Evolutionary conservation across 306 rosid species (phyloP).

Genomic region (Quercus rubra): DNA sequence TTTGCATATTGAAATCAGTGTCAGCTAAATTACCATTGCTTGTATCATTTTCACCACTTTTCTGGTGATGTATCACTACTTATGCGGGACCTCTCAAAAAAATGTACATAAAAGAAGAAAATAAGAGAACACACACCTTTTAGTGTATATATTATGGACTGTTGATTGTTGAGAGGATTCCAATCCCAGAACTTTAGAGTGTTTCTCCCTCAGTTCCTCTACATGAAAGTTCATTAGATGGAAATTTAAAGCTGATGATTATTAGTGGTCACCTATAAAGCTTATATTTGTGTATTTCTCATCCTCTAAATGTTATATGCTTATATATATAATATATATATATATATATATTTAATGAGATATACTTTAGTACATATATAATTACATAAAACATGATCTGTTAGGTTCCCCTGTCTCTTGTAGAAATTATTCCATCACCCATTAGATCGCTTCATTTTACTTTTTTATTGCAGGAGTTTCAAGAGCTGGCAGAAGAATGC

Average conservation of each 20-base stretch:
- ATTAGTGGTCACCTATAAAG: no score
- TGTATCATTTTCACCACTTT: neutral
- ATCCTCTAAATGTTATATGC: no score
- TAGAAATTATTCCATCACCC: neutral
- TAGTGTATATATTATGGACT: neutral
- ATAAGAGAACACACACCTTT: no score
- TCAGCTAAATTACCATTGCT: neutral
- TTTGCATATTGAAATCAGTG: neutral
- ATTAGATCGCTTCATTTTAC: slow-evolving; percentile 2
- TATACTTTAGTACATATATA: neutral
- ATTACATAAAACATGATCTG: neutral
- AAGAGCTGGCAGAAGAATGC: slow-evolving; percentile 97
- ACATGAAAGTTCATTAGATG: no score
- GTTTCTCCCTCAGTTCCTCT: no score
- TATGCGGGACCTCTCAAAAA: neutral
- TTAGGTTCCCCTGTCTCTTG: neutral
- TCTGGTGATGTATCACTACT: neutral
- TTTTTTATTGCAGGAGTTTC: slow-evolving; percentile 68
- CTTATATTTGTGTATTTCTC: no score
- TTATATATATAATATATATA: no score
- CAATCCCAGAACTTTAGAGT: no score
- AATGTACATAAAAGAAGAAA: neutral
- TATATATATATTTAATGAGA: no score
- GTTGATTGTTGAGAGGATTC: neutral
- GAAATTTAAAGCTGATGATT: no score